These are phyloP conservation scores for Plantago ovata DNA, from an alignment of 257 asterid genomes.

Conservation along the genomic window DNA sequence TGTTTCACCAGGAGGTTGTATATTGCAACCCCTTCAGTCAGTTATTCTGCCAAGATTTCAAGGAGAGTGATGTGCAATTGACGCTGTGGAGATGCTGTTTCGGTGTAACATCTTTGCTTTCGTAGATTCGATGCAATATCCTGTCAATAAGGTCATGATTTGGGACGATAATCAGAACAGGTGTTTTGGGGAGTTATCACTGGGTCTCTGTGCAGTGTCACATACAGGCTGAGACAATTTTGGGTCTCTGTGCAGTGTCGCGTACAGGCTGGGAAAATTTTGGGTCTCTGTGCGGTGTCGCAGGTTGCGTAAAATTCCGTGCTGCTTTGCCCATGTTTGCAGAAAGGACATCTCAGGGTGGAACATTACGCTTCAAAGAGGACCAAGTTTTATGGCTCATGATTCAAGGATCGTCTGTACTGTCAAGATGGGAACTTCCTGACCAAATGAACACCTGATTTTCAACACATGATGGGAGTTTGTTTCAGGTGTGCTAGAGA, in stretches of 20 bases:
- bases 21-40: constrained; percentile 57
- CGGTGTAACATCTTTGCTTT: constrained; percentile 52
- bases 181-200: constrained; percentile 51
- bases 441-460: constrained; percentile 66
- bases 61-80: constrained; percentile 34
- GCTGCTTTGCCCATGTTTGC: constrained; percentile 63
- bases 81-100: constrained; percentile 51
- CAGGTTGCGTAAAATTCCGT: constrained; percentile 54
- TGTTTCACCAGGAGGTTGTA: too few species aligned
- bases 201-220: too few species aligned
- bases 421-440: constrained; percentile 62
- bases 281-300: constrained; percentile 69
- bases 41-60: constrained; percentile 44
- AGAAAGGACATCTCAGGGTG: constrained; percentile 70
- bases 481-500: too few species aligned
- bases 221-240: constrained; percentile 74
- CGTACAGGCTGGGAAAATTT: constrained; percentile 44
- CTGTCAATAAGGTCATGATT: constrained; percentile 58
- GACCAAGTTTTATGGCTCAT: constrained; percentile 60
- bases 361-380: constrained; percentile 61
- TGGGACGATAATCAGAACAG: too few species aligned
- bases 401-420: constrained; percentile 47
- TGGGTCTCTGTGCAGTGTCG: too few species aligned
- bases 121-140: constrained; percentile 51
- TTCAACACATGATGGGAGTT: constrained; percentile 59